These are phyloP conservation scores for Colletotrichum sp. DNA, from an alignment of 2,329 filamentous ascomycete genomes.

Conservation along the genomic window DNA sequence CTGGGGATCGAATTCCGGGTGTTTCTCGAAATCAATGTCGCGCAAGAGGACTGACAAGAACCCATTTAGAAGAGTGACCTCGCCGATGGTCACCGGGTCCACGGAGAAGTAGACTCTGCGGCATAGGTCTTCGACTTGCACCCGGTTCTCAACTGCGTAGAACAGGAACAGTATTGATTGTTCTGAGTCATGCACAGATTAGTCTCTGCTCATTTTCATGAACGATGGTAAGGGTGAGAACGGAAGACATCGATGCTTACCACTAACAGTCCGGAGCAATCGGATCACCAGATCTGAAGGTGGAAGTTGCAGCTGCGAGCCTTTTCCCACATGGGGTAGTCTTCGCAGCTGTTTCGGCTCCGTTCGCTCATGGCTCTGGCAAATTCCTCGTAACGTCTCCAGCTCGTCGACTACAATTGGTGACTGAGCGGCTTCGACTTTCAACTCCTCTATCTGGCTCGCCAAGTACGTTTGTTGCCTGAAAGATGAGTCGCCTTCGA, in stretches of 20 bases:
- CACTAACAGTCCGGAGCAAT: neutral
- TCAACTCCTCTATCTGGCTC: constrained; percentile 14
- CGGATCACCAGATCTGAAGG: neutral
- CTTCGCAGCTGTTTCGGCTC: neutral
- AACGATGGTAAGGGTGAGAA: neutral
- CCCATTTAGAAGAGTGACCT: constrained; percentile 21
- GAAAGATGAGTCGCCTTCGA: constrained; percentile 21
- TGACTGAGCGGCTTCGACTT: neutral
- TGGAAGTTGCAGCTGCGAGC: neutral
- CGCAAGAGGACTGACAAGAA: constrained; percentile 20
- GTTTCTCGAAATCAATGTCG: constrained; percentile 13
- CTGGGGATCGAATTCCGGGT: constrained; percentile 6
- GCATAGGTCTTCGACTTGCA: constrained; percentile 18
- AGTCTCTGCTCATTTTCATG: neutral
- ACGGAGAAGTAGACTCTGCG: constrained; percentile 24
- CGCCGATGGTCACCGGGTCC: constrained; percentile 19
- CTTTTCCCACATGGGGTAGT: neutral
- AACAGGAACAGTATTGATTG: constrained; percentile 18
- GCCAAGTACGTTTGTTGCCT: constrained; percentile 17
- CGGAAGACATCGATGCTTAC: neutral
- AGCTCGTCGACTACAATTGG: constrained; percentile 12
- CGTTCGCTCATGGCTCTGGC: neutral
- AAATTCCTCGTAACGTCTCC: neutral
- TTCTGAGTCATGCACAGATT: neutral
- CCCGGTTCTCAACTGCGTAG: constrained; percentile 19